Percentiles rank a stretch among this genome's conserved stretches.
These are phyloP conservation scores for Fibroporia radiculosa DNA, from an alignment of 768 basidiomycete species.

Conservation along the genomic window DNA sequence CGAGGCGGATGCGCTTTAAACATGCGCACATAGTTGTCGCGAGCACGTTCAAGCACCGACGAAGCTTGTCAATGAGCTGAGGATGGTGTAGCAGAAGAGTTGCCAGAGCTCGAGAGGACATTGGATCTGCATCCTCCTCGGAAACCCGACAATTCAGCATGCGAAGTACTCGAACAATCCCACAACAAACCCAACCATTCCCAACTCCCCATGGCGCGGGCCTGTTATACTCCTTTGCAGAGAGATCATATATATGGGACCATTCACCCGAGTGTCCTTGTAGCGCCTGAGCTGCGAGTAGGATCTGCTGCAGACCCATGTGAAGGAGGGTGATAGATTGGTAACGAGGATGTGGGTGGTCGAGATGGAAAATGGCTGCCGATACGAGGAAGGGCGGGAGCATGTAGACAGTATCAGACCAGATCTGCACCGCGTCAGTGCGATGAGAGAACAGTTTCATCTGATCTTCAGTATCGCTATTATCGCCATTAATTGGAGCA, in stretches of 20 bases:
- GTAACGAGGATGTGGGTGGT: not conserved
- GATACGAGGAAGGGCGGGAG: slow-evolving; percentile 15
- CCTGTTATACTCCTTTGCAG: slow-evolving; percentile 9
- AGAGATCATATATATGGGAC: slow-evolving; percentile 17
- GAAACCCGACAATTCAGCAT: slow-evolving; percentile 1
- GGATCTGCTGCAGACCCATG: slow-evolving; percentile 10
- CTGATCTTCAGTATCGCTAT: not conserved
- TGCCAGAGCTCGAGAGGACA: not conserved
- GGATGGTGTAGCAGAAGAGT: not conserved
- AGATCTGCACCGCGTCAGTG: slow-evolving; percentile 12
- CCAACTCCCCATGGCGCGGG: slow-evolving; percentile 19
- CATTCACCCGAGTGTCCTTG: slow-evolving; percentile 12
- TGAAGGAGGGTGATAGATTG: slow-evolving; percentile 1
- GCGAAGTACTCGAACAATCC: slow-evolving; percentile 15
- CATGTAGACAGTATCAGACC: slow-evolving; percentile 18
- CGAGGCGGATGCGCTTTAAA: slow-evolving; percentile 9
- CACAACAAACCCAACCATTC: slow-evolving; percentile 20
- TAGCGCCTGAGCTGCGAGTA: slow-evolving; percentile 10
- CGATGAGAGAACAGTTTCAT: slow-evolving; percentile 12
- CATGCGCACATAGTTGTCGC: slow-evolving; percentile 10
- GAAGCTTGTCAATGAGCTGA: slow-evolving; percentile 1
- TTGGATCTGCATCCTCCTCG: not conserved
- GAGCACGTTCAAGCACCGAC: slow-evolving; percentile 8
- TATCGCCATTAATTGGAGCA: not conserved
- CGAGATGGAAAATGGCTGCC: slow-evolving; percentile 7